Evolutionary conservation across 257 asterid genomes (phyloP), one percentile per base, ranked within the genome.

Genomic region (Scutellaria baicalensis): DNA sequence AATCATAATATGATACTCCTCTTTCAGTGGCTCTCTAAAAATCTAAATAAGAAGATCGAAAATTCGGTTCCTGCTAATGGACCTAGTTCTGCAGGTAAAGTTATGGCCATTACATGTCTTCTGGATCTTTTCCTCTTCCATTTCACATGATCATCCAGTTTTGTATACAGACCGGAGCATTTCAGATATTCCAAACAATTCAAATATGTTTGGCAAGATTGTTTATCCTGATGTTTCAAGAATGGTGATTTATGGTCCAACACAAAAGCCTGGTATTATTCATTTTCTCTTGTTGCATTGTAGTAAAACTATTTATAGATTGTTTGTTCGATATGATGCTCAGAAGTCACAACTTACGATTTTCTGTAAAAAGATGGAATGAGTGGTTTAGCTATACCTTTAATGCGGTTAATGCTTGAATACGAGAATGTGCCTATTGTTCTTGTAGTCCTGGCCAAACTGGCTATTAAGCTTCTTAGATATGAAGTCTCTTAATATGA

Each of bases 211-310:
- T 66, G 79, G 86, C 75, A 94, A 91, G 81, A 71, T 88, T 70
- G 87, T 89, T 77, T 75, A 67, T 78, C 99, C 99, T 33, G 97
- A 89, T 70, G 81, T 88, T 74, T 91, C 97, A 33, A 87, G 79
- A 79, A 83, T 91, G 99, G 79, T 73, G 72, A 65, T 82, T 39
- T 85, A 85, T 71, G 88, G 84, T 59, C 91, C 95, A 3, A 72
- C 80, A 63, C 88, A 81, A 77, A 86, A 83, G 71, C 78, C 89
- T 68, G 97, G 99, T 93, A 87, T 56, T 44, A 6, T 45, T 23
- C 52, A 70, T 27, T 17, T 7, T 51, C 18, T 20, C 27, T 49
- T 44, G 33, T 40, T 57, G 16, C 49, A 48, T 48, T 72, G 58
- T 33, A 59, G 73, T 35, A 45, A 50, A 48, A 45, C 60, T 54